A percentile compares a stretch with the other conserved stretches of the same genome.
Evolutionary conservation across 805 yeast species (phyloP).

Genomic region (Candida manassasensis): DNA sequence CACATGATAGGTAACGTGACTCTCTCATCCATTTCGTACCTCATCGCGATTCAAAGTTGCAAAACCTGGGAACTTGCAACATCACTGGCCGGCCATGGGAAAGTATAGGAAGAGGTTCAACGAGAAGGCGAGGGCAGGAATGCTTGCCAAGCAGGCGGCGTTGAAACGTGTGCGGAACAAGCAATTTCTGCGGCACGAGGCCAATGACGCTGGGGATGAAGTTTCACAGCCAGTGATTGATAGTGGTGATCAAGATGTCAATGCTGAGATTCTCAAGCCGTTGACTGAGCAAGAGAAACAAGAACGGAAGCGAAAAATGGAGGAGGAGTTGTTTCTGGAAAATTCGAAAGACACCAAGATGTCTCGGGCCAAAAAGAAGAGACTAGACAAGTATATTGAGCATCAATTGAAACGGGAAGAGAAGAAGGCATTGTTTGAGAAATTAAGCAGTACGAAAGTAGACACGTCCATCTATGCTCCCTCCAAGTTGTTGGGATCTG

Average conservation of each 20-base stretch:
- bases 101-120: constrained; percentile 76
- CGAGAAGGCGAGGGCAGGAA: constrained; percentile 81
- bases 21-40: not conserved
- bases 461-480: constrained; percentile 69
- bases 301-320: constrained; percentile 60
- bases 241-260: constrained; percentile 39
- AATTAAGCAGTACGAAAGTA: constrained; percentile 60
- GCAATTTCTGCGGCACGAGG: constrained; percentile 52
- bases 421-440: constrained; percentile 69
- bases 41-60: constrained; percentile 1
- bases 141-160: constrained; percentile 73
- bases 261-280: constrained; percentile 60
- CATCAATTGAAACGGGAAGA: constrained; percentile 88
- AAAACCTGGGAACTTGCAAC: no score
- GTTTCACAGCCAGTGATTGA: constrained; percentile 2
- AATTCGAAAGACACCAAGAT: constrained; percentile 58
- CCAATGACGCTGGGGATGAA: constrained; percentile 29
- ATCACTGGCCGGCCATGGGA: constrained; percentile 58
- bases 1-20: constrained; percentile 1
- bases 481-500: constrained; percentile 74
- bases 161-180: constrained; percentile 65
- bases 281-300: constrained; percentile 59
- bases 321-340: constrained; percentile 52
- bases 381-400: constrained; percentile 88
- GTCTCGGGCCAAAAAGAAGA: constrained; percentile 64